A percentile compares a stretch with the other conserved stretches of the same genome.
Conservation (phyloP, 2,329 filamentous ascomycete genomes). For the Pseudogymnoascus sp. region DNA sequence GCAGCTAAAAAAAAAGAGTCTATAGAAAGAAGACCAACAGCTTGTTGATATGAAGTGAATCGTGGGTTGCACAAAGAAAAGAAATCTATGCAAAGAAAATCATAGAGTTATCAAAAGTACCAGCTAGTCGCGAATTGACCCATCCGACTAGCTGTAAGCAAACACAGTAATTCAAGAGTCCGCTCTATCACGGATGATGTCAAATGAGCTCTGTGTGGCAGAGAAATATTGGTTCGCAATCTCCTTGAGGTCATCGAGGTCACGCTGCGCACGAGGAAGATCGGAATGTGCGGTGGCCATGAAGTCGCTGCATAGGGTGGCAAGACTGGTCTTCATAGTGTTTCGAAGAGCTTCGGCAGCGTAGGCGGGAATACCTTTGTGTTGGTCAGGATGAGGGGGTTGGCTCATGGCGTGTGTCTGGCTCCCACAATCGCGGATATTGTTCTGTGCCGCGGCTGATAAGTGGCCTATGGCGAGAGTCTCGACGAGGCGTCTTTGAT, state of each 20-base stretch:
- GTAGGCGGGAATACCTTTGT: not conserved
- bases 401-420: not conserved
- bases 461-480: not conserved
- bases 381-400: not conserved
- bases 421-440: not conserved
- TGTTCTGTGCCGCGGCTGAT: not conserved
- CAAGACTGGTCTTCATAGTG: not conserved
- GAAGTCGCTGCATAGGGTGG: not conserved
- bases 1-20: no score
- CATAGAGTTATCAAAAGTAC: not conserved
- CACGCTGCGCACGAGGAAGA: not conserved
- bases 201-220: not conserved
- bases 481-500: not conserved
- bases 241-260: not conserved
- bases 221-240: not conserved
- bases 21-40: not conserved
- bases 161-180: not conserved
- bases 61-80: not conserved
- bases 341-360: not conserved
- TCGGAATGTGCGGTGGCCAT: not conserved
- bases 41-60: not conserved
- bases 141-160: not conserved
- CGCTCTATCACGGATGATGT: not conserved
- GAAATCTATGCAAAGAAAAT: not conserved
- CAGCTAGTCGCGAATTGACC: not conserved